A percentile compares a stretch with the other conserved stretches of the same genome.
phyloP scores from a whole-genome alignment of 1,284 basidiomycete species.

The Apiotrichum mycotoxinovorans region DNA sequence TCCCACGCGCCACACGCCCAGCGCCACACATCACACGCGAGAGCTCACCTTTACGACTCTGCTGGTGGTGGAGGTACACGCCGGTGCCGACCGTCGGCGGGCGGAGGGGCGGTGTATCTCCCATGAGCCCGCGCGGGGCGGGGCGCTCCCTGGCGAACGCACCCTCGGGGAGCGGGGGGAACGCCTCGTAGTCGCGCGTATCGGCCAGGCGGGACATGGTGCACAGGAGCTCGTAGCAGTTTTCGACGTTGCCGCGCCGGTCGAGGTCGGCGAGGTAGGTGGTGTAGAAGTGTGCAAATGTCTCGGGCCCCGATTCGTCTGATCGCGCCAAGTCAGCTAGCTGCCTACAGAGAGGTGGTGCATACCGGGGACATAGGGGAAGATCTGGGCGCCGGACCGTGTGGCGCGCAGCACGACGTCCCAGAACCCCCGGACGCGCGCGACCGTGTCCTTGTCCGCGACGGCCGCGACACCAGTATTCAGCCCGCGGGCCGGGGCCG shows the following conservation, averaged over 20 bases:
- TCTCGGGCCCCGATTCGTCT: neutral
- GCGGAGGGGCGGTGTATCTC: neutral
- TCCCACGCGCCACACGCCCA: too few relatives aligned
- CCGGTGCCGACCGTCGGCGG: neutral
- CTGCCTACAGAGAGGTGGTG: neutral
- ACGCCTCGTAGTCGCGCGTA: neutral
- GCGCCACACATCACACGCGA: too few relatives aligned
- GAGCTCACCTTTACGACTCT: neutral
- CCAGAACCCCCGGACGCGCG: neutral
- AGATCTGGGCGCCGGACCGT: neutral
- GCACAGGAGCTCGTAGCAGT: neutral
- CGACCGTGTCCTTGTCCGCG: neutral
- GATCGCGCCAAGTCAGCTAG: neutral
- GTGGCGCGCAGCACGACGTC: neutral
- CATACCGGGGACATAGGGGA: neutral
- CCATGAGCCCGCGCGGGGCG: neutral
- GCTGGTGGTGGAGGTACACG: neutral
- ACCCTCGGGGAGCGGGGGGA: neutral
- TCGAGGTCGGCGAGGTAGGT: neutral
- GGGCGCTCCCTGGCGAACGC: neutral
- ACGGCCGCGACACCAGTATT: neutral
- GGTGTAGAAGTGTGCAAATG: neutral
- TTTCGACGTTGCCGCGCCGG: neutral
- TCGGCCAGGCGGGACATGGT: neutral
- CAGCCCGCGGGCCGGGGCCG: neutral